Evolutionary conservation across 129 eudicot genomes (phyloP).

Genomic region (Arctium minus): DNA sequence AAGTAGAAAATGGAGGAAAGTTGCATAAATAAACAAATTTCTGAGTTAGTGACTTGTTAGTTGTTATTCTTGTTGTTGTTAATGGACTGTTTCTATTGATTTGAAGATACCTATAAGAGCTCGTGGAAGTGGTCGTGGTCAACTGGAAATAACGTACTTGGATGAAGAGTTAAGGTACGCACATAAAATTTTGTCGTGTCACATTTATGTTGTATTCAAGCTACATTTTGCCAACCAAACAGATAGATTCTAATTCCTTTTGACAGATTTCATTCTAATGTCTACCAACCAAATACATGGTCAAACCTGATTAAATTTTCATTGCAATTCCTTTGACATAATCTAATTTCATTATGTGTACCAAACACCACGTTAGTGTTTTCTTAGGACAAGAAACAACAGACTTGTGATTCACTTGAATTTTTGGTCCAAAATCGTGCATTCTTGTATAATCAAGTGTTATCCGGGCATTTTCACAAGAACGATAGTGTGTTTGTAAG

Average conservation of each 20-base stretch:
- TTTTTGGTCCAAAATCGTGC: neutral
- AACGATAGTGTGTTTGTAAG: neutral
- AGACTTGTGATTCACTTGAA: neutral
- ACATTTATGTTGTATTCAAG: neutral
- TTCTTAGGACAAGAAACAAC: neutral
- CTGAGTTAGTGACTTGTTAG: neutral
- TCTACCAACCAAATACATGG: too few relatives aligned
- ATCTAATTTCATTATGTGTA: neutral
- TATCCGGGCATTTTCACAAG: neutral
- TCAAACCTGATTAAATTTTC: too few relatives aligned
- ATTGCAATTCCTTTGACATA: neutral
- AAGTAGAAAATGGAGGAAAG: neutral
- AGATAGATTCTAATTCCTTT: neutral
- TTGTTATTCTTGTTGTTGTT: neutral
- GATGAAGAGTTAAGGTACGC: conserved; percentile 84
- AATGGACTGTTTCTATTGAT: neutral
- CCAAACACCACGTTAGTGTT: neutral
- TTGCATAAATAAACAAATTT: neutral
- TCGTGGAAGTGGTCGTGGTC: conserved; percentile 77
- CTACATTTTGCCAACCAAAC: neutral
- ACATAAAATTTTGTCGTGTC: neutral
- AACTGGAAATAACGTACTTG: conserved; percentile 80
- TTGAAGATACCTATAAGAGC: conserved; percentile 83
- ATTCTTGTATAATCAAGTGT: neutral
- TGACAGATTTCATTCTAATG: neutral